These are phyloP conservation scores for Xylaria sp. DNA, from an alignment of 2,329 filamentous ascomycete species.

Conservation along the genomic window DNA sequence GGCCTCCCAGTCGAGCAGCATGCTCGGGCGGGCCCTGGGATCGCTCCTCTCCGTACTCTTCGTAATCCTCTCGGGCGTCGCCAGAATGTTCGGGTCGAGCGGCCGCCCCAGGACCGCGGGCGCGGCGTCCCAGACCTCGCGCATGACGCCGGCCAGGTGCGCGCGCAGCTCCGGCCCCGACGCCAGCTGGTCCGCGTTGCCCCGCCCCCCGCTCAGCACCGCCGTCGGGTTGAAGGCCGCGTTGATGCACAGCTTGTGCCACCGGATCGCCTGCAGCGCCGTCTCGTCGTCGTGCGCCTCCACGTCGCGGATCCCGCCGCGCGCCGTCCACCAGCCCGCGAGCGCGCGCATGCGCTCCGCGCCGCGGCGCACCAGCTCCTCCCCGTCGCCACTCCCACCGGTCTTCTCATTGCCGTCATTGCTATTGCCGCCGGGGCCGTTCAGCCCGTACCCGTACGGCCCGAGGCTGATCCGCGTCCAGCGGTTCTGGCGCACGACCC, in stretches of 20 bases:
- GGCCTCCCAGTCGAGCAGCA: slow-evolving; percentile 72
- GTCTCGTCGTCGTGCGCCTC: slow-evolving; percentile 66
- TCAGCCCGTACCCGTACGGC: slow-evolving; percentile 59
- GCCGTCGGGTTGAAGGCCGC: slow-evolving; percentile 74
- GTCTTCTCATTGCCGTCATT: no score
- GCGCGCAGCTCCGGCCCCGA: slow-evolving; percentile 63
- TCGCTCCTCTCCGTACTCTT: slow-evolving; percentile 65
- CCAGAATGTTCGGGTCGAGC: slow-evolving; percentile 63
- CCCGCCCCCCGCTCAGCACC: slow-evolving; percentile 65
- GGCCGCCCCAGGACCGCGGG: slow-evolving; percentile 64
- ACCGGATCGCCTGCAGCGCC: slow-evolving; percentile 69
- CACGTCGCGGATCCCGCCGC: slow-evolving; percentile 67
- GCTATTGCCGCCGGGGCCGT: slow-evolving; percentile 36
- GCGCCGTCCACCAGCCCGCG: slow-evolving; percentile 54
- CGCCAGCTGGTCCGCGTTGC: slow-evolving; percentile 68
- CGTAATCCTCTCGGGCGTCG: slow-evolving; percentile 64
- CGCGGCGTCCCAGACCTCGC: slow-evolving; percentile 67
- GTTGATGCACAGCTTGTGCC: slow-evolving; percentile 80
- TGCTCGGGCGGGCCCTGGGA: slow-evolving; percentile 65
- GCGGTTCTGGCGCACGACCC: slow-evolving; percentile 68
- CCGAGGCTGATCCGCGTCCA: slow-evolving; percentile 75
- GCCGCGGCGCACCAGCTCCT: slow-evolving; percentile 40
- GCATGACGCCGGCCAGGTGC: slow-evolving; percentile 69
- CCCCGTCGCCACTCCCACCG: no score
- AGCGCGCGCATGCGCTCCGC: slow-evolving; percentile 51